Conservation (phyloP, 2,329 filamentous ascomycete species). For the Sclerotinia sclerotiorum region DNA sequence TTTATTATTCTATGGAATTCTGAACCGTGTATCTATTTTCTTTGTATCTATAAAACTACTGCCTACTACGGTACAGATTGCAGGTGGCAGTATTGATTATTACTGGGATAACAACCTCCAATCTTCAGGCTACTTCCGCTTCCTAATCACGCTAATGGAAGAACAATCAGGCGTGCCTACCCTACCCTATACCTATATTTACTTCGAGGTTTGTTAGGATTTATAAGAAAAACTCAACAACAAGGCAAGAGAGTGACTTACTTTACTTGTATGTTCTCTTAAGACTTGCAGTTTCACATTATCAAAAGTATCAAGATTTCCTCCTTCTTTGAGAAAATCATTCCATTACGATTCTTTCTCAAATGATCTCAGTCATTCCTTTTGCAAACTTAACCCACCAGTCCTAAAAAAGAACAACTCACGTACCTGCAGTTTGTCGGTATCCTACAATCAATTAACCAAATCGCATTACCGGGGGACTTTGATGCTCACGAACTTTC, state of each 20-base stretch:
- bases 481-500: conserved; percentile 28
- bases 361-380: conserved; percentile 11
- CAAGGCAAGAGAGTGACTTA: neutral
- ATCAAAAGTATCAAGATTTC: neutral
- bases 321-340: neutral
- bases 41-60: too few species aligned
- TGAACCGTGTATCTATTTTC: too few species aligned
- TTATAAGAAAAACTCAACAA: neutral
- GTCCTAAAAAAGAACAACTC: neutral
- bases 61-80: neutral
- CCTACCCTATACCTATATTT: neutral
- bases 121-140: neutral
- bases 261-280: neutral
- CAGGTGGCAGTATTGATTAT: neutral
- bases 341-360: neutral
- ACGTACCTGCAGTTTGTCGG: conserved; percentile 16
- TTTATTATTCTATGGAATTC: too few species aligned
- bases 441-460: conserved; percentile 22
- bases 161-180: neutral
- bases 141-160: neutral
- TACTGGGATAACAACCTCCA: too few species aligned
- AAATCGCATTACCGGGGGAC: conserved; percentile 5
- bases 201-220: neutral
- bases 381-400: neutral
- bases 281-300: neutral